A percentile compares a stretch with the other conserved stretches of the same genome.
These are phyloP conservation scores for Colletotrichum camelliae DNA, from an alignment of 2,329 filamentous ascomycete species.

Conservation along the genomic window DNA sequence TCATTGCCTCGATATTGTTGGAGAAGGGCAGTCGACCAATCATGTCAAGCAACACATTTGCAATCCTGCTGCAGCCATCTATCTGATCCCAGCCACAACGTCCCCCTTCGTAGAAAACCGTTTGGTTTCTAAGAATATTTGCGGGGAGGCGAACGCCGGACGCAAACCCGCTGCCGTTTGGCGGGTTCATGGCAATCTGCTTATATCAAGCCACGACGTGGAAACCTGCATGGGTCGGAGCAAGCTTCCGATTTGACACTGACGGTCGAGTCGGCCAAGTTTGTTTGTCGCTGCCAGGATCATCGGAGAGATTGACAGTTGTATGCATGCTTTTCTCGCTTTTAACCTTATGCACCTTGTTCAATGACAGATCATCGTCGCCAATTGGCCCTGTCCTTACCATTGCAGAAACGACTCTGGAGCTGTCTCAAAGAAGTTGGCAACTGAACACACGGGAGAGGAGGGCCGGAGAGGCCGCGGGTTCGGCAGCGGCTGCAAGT, in stretches of 20 bases:
- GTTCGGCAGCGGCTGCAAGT: slow-evolving; percentile 8
- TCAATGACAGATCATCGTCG: neutral
- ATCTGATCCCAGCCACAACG: neutral
- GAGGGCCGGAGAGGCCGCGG: neutral
- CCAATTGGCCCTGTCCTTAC: neutral
- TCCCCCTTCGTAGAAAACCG: neutral
- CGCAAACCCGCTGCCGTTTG: neutral
- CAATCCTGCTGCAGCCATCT: neutral
- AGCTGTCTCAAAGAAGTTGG: neutral
- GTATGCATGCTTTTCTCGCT: neutral
- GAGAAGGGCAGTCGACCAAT: neutral
- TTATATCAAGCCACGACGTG: neutral
- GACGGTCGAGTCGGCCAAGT: neutral
- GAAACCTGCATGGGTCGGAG: neutral
- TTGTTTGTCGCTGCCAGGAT: neutral
- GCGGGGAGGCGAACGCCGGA: neutral
- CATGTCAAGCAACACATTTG: too few species aligned
- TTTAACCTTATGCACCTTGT: neutral
- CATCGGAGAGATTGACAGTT: neutral
- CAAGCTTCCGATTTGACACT: neutral
- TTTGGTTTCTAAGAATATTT: neutral
- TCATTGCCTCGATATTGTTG: neutral
- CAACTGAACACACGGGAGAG: neutral
- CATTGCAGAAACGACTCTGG: neutral
- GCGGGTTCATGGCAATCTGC: neutral